Evolutionary conservation across 768 basidiomycete species (phyloP).

Genomic region (Cyclocybe aegerita): DNA sequence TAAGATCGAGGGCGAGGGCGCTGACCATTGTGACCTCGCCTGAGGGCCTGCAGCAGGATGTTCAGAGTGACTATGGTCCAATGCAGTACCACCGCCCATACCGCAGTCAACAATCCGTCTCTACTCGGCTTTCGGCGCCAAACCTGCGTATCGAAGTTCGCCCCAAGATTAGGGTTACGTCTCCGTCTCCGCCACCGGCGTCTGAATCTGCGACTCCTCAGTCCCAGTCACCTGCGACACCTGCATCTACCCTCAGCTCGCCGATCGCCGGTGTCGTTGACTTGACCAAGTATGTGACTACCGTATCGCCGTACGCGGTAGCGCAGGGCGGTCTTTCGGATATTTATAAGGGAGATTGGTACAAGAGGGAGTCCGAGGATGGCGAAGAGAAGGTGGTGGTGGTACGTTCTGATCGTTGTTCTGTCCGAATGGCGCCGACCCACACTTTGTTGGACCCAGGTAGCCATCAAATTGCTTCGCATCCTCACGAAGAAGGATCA

Average conservation of each 20-base stretch:
- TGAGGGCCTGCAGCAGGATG: no score
- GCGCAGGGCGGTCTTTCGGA: conserved; percentile 48
- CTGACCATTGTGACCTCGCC: no score
- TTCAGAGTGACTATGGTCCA: no score
- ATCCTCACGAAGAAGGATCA: conserved; percentile 27
- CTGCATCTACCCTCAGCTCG: conserved; percentile 22
- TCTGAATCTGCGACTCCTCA: conserved; percentile 10
- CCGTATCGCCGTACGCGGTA: conserved; percentile 28
- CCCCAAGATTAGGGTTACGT: no score
- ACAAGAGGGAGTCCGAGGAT: conserved; percentile 5
- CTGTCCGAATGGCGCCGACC: neutral
- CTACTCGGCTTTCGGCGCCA: no score
- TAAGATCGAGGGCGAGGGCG: no score
- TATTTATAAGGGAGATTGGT: conserved; percentile 44
- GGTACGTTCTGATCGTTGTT: conserved; percentile 1
- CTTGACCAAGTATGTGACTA: conserved; percentile 26
- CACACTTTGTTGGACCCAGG: conserved; percentile 23
- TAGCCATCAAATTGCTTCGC: conserved; percentile 49
- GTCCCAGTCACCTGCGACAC: conserved; percentile 26
- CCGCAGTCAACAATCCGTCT: no score
- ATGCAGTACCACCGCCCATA: no score
- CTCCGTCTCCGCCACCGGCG: neutral
- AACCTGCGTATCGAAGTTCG: no score
- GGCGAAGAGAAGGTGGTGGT: conserved; percentile 9
- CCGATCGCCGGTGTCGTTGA: conserved; percentile 33